Conservation (phyloP, 768 basidiomycete genomes). For the Leccinum obscurum region DNA sequence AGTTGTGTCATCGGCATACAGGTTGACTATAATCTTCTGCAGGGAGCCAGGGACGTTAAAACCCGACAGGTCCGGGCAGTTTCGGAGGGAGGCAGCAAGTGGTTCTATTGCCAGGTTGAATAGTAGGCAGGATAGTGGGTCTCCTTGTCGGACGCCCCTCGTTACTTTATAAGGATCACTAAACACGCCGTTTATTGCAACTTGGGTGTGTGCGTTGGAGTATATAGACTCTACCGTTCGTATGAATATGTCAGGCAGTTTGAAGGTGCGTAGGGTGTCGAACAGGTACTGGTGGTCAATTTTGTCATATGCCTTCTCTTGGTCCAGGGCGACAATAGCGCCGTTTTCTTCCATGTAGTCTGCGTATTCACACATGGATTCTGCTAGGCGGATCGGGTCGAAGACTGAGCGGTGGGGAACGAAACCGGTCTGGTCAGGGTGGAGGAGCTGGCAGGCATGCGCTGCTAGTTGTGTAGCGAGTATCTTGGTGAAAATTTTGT, state of each 20-base stretch:
- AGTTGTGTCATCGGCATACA: background rate
- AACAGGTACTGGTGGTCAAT: conserved; percentile 33
- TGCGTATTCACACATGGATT: conserved; percentile 20
- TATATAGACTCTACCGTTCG: background rate
- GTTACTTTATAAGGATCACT: too few species aligned
- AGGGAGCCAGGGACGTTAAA: background rate
- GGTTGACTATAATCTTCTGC: background rate
- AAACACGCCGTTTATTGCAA: background rate
- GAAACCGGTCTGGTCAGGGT: conserved; percentile 41
- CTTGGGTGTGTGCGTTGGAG: background rate
- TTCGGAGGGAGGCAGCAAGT: background rate
- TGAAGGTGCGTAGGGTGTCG: fast-evolving
- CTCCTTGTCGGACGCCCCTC: conserved; percentile 30
- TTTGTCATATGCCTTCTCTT: conserved; percentile 41
- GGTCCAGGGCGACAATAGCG: conserved; percentile 33
- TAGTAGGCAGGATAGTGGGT: conserved; percentile 35
- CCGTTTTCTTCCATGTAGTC: conserved; percentile 28
- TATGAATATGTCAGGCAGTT: background rate
- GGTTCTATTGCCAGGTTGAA: conserved; percentile 36
- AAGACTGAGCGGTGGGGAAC: conserved; percentile 28
- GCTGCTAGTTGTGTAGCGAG: conserved; percentile 21
- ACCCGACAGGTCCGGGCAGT: background rate
- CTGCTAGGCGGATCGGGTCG: conserved; percentile 33
- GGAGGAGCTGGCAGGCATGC: conserved; percentile 10
- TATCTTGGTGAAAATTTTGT: conserved; percentile 33